phyloP scores from a whole-genome alignment of 179 eudicot genomes.

The Carnegiea gigantea region DNA sequence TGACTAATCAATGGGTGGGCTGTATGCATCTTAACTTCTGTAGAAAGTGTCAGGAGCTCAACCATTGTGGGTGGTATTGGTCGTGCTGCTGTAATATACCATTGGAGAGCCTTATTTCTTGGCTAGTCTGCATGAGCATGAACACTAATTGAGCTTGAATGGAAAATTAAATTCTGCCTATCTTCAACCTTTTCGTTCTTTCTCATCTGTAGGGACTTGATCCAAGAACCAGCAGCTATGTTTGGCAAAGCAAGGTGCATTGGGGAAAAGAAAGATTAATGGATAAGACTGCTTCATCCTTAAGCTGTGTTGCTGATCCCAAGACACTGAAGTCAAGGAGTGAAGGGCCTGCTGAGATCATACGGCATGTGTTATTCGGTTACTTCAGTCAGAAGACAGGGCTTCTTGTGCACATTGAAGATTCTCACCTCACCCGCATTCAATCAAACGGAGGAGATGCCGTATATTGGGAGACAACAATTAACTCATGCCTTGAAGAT shows the following conservation, averaged over 20 bases:
- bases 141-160: neutral
- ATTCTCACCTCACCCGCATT: conserved; percentile 93
- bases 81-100: neutral
- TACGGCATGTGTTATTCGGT: conserved; percentile 85
- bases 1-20: neutral
- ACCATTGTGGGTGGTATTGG: neutral
- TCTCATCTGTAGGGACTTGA: conserved; percentile 74
- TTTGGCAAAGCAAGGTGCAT: conserved; percentile 86
- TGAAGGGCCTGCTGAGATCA: conserved; percentile 95
- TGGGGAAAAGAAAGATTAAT: conserved; percentile 69
- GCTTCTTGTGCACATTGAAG: conserved; percentile 85
- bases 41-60: neutral
- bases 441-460: conserved; percentile 89
- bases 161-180: neutral
- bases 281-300: conserved; percentile 92
- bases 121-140: conserved; percentile 3
- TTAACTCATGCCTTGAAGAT: conserved; percentile 82
- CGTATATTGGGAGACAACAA: conserved; percentile 93
- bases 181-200: conserved; percentile 9
- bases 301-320: conserved; percentile 82
- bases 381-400: conserved; percentile 94
- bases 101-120: too few relatives aligned
- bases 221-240: conserved; percentile 91
- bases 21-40: neutral
- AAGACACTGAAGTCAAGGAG: conserved; percentile 78